Evolutionary conservation across 371 early-diverging fungal genomes (phyloP).

Genomic region (Syncephalis plumigaleata): DNA sequence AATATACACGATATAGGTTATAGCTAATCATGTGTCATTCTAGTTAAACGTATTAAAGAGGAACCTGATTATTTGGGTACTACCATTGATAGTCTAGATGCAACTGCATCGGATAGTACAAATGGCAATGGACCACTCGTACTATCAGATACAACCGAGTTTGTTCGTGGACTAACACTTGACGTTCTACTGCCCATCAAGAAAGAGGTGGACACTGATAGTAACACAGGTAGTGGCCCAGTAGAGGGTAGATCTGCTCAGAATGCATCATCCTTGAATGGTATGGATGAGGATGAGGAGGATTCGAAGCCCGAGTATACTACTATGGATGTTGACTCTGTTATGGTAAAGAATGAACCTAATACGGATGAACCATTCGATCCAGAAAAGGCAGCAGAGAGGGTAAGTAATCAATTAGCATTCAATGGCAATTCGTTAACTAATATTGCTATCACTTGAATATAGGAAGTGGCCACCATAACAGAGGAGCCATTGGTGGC

Average conservation of each 20-base stretch:
- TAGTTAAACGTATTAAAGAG: slow-evolving; percentile 8
- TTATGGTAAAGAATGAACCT: too few relatives aligned
- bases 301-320: too few relatives aligned
- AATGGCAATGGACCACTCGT: slow-evolving; percentile 9
- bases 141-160: slow-evolving; percentile 14
- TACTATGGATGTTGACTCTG: too few relatives aligned
- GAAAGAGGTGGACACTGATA: too few relatives aligned
- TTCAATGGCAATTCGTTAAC: background rate
- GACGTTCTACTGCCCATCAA: too few relatives aligned
- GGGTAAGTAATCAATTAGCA: slow-evolving; percentile 3
- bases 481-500: slow-evolving; percentile 71
- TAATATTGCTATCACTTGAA: background rate
- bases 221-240: too few relatives aligned
- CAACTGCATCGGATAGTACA: background rate
- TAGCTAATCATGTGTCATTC: background rate
- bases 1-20: background rate
- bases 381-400: background rate
- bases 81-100: slow-evolving; percentile 4
- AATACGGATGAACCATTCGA: too few relatives aligned
- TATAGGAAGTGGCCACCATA: slow-evolving; percentile 17
- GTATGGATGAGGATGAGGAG: too few relatives aligned
- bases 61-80: slow-evolving; percentile 10
- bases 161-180: too few relatives aligned
- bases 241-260: too few relatives aligned
- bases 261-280: too few relatives aligned